phyloP scores from a whole-genome alignment of 805 yeast species.

The Teunomyces kruisii region DNA sequence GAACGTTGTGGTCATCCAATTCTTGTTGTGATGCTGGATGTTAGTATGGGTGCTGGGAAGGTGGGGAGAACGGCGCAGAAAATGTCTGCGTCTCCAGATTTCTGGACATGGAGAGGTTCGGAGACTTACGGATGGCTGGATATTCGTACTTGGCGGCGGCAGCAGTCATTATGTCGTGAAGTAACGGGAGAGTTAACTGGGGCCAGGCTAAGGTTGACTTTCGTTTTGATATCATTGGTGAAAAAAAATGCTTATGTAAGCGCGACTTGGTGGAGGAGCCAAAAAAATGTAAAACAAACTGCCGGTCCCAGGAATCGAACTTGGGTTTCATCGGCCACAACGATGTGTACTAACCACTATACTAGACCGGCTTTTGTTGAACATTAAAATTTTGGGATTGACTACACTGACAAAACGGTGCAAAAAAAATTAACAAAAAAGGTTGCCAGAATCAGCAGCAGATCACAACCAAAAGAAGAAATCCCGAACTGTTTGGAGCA shows the following conservation, averaged over 20 bases:
- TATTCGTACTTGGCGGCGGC: slow-evolving; percentile 13
- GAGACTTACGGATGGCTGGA: slow-evolving; percentile 16
- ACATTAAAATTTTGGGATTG: too few species aligned
- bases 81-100: background rate
- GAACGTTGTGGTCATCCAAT: slow-evolving; percentile 41
- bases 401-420: too few species aligned
- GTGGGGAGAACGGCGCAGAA: background rate
- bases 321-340: slow-evolving; percentile 19
- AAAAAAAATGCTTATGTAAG: slow-evolving; percentile 1
- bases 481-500: too few species aligned
- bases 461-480: too few species aligned
- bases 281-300: slow-evolving; percentile 8
- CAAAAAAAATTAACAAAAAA: too few species aligned
- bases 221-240: slow-evolving; percentile 11
- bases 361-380: slow-evolving; percentile 14
- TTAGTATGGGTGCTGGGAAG: background rate
- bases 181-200: background rate
- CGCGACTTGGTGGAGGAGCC: background rate
- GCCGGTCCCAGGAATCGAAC: slow-evolving; percentile 20
- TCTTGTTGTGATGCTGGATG: slow-evolving; percentile 25
- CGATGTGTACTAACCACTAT: slow-evolving; percentile 19
- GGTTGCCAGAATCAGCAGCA: too few species aligned
- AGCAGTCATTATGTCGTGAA: slow-evolving; percentile 10
- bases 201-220: background rate
- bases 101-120: too few species aligned